Base-by-base conservation (phyloP, 805 yeast species). In the Kuraishia capsulata region DNA sequence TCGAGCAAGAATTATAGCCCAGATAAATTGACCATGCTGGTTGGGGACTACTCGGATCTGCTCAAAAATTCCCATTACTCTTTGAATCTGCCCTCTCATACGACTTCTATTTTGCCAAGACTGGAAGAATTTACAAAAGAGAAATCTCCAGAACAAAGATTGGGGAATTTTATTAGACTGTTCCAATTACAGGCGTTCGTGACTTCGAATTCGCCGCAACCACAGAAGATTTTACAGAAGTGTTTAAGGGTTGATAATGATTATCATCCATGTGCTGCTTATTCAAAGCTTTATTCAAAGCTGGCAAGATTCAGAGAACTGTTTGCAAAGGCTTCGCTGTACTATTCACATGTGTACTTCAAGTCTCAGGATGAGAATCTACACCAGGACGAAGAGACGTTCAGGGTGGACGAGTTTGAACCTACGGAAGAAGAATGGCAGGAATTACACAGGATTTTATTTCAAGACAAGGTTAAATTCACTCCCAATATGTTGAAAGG, bases 171-270 rank as follows among this genome's bases (percentile, higher is more conserved):
- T 38, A 47, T 45, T 18, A 40, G 47, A 16, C 35, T 57, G n/a
- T 52, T 50, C 35, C 49, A 55, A 39, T 37, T 61, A 14, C 48
- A 49, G 20, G 37, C 52, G 30, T 57, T 59, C 40, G 62, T 53
- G 2, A 42, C 45, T 24, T 42, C 51, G 3, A 34, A 38, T 17
- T 50, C 41, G 14, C 18, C 21, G 11, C 40, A 37, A 17, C 42
- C 35, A 25, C 44, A 32, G 16, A 51, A 49, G 36, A 37, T 43
- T 21, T 29, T 56, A 30, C 58, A 57, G 46, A 77, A 72, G 44
- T 88, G 97, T 54, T 61, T 90, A 36, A 77, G 82, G 39, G 69
- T 76, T 33, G 90, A 90, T 56, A 83, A 86, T 56, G 96, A 86
- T 44, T 71, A 69, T 45, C 60, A 61, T 20, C 61, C 57, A 2